Conservation (phyloP, 2,329 filamentous ascomycete species). For the Xylariaceae sp. region DNA sequence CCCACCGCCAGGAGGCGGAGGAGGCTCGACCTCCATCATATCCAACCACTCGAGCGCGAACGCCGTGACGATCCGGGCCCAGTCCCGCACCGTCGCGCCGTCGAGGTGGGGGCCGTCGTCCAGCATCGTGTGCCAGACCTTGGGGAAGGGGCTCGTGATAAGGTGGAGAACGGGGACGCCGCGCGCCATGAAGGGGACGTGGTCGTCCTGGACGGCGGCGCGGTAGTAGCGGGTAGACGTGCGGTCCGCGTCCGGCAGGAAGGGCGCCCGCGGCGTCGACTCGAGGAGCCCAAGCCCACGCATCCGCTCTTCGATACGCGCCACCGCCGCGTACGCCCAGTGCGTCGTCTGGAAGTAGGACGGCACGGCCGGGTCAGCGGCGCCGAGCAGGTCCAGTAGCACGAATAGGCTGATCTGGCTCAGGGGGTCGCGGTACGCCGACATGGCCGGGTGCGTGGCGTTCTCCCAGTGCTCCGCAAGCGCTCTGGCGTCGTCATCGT, state of each 20-base stretch:
- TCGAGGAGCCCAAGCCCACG: constrained; percentile 58
- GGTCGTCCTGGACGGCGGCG: constrained; percentile 67
- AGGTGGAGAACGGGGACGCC: constrained; percentile 78
- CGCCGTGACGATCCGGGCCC: constrained; percentile 71
- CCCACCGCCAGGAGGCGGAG: not conserved
- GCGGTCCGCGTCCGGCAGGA: constrained; percentile 56
- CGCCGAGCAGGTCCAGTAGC: constrained; percentile 73
- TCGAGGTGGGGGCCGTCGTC: constrained; percentile 78
- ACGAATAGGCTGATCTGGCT: constrained; percentile 76
- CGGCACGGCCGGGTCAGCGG: constrained; percentile 61
- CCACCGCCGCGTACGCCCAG: constrained; percentile 76
- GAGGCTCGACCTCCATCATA: constrained; percentile 49
- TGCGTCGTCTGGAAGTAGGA: constrained; percentile 79
- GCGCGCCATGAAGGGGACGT: constrained; percentile 73
- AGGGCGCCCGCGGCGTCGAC: constrained; percentile 43
- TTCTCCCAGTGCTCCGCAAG: constrained; percentile 74
- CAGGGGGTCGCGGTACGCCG: constrained; percentile 69
- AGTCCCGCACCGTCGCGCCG: constrained; percentile 72
- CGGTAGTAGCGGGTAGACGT: constrained; percentile 37
- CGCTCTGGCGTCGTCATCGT: constrained; percentile 44
- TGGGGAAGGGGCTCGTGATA: constrained; percentile 71
- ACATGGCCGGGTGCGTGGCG: constrained; percentile 65
- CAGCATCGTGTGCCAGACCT: constrained; percentile 70
- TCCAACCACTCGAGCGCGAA: constrained; percentile 84
- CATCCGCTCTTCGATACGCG: constrained; percentile 65